Evolutionary conservation across 306 rosid species (phyloP), one percentile per base, ranked within the genome.

Genomic region (Lathyrus oleraceus): DNA sequence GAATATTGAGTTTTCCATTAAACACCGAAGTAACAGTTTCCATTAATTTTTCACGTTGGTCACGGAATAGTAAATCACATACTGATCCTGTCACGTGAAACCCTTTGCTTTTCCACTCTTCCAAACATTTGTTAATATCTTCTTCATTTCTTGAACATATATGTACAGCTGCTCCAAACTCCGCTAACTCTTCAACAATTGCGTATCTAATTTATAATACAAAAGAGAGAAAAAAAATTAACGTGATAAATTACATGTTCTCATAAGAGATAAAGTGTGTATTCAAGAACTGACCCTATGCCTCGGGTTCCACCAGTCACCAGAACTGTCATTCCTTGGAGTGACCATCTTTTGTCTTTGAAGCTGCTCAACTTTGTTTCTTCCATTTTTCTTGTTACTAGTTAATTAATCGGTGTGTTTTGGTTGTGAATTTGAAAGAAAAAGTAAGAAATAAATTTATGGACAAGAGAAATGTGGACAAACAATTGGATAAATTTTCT

Each of bases 291-390:
- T 14, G 6, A 82, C 86, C 86, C 76, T 2, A 78, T 65, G 38
- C 83, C 85, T 51, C 67, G 52, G 13, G 78, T 78, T 70, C 80
- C 80, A 10, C 83, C 83, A 0, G 83, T 82, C 0, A 82, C 83
- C 9, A 82, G 69, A 43, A 78, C 78, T 39, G 75, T 69, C 86
- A 82, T 74, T 11, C 86, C 86, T 28, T 58, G 48, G 2, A 78
- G 83, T 14, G 83, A 82, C 83, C 83, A 82, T 74, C 81, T 51
- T 28, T 60, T 10, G 28, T 70, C 77, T 59, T 56, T 43, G 42
- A 60, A 65, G 16, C 7, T 70, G 10, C 10, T 74, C 30, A 66
- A 42, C 66, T 67, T 72, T 32, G 72, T 17, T 62, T 78, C 69
- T 12, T 52, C 51, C 86, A 74, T 78, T 27, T 62, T 13, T 21